Percentiles rank a stretch among this genome's conserved stretches.
Conservation (phyloP, 257 asterid genomes). For the Solanum acaule region DNA sequence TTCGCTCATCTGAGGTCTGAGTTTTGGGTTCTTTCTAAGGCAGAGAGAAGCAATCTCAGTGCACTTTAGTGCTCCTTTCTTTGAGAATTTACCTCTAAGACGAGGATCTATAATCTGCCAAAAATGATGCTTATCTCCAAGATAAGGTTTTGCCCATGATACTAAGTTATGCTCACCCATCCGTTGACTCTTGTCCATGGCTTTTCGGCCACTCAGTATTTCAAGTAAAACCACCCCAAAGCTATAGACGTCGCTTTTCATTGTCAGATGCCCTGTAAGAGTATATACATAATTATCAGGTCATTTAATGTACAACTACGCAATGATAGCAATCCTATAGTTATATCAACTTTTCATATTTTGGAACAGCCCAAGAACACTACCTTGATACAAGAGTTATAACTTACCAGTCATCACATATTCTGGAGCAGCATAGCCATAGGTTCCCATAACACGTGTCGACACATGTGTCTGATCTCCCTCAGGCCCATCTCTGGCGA, state of each 20-base stretch:
- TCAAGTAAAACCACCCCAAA: conserved; percentile 83
- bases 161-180: conserved; percentile 64
- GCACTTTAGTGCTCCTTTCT: conserved; percentile 49
- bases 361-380: no score
- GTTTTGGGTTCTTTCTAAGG: conserved; percentile 57
- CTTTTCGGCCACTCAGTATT: conserved; percentile 51
- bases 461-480: conserved; percentile 84
- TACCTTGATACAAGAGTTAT: no score
- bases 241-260: conserved; percentile 79
- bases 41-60: conserved; percentile 65
- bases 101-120: conserved; percentile 55
- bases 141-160: conserved; percentile 64
- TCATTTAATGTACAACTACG: not conserved
- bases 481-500: conserved; percentile 78
- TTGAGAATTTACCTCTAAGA: conserved; percentile 62
- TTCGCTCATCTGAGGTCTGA: conserved; percentile 68
- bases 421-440: conserved; percentile 86
- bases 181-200: conserved; percentile 59
- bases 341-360: not conserved
- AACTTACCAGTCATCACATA: conserved; percentile 62
- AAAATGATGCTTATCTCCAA: conserved; percentile 47
- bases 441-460: conserved; percentile 82
- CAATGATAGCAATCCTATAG: not conserved
- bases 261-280: conserved; percentile 60
- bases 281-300: not conserved